Conservation (phyloP, 2,329 filamentous ascomycete species). For the Curvularia sp. region DNA sequence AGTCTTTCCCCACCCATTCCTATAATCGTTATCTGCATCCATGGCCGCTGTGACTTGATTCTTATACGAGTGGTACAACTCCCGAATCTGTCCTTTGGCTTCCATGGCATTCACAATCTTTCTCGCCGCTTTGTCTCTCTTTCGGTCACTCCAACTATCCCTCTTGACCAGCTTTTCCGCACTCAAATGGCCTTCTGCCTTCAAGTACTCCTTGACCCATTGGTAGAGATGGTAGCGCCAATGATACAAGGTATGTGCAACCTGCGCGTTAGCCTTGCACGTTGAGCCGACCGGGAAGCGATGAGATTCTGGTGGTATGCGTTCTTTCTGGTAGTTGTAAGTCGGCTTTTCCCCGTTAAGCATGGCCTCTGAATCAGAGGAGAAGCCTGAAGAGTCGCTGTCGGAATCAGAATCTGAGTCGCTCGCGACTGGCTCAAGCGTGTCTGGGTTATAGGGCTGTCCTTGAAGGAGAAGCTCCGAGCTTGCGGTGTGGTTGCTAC, state of each 20-base stretch:
- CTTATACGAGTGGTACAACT: conserved; percentile 72
- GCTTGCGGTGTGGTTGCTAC: conserved; percentile 71
- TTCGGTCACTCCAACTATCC: conserved; percentile 66
- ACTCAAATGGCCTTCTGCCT: conserved; percentile 64
- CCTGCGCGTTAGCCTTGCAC: conserved; percentile 70
- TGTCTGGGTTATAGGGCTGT: conserved; percentile 69
- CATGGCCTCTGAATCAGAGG: conserved; percentile 27
- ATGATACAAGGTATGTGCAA: conserved; percentile 75
- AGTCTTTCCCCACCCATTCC: conserved; percentile 12
- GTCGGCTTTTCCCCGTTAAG: conserved; percentile 35
- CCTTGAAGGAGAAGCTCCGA: conserved; percentile 70
- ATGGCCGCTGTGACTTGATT: conserved; percentile 57
- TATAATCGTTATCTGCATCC: conserved; percentile 36
- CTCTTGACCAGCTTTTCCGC: conserved; percentile 66
- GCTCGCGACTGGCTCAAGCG: conserved; percentile 67
- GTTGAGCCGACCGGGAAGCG: conserved; percentile 43
- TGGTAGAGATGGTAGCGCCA: conserved; percentile 79
- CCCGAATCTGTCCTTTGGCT: conserved; percentile 63
- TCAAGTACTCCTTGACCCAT: conserved; percentile 71
- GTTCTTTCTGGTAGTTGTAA: conserved; percentile 39
- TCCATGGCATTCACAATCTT: conserved; percentile 71
- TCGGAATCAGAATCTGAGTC: conserved; percentile 46
- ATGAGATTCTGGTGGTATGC: conserved; percentile 38
- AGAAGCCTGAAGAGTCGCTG: conserved; percentile 28
- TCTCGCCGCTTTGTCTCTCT: conserved; percentile 67